Evolutionary conservation across 805 yeast genomes (phyloP).

Genomic region (Candida fluviatilis): DNA sequence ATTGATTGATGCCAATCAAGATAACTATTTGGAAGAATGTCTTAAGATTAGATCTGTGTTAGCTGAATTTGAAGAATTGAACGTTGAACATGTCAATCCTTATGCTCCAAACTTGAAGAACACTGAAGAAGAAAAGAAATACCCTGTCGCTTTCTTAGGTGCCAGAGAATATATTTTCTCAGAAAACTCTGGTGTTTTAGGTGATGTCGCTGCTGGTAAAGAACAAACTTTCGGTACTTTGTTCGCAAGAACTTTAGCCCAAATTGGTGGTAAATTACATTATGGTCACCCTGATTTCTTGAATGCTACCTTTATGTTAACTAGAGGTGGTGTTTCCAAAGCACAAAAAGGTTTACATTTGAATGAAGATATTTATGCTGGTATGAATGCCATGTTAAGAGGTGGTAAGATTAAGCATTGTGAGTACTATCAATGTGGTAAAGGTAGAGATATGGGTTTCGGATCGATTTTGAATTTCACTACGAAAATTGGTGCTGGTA

Average conservation of each 20-base stretch:
- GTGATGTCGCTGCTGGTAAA: conserved; percentile 85
- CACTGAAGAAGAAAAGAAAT: conserved; percentile 38
- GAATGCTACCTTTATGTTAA: conserved; percentile 71
- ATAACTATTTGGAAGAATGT: conserved; percentile 78
- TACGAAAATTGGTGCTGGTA: conserved; percentile 84
- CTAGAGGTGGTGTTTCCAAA: conserved; percentile 84
- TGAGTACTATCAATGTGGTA: conserved; percentile 82
- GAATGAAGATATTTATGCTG: conserved; percentile 85
- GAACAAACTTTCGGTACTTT: conserved; percentile 86
- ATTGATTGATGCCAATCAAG: conserved; percentile 80
- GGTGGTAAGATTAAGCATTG: conserved; percentile 85
- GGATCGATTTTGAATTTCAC: conserved; percentile 79
- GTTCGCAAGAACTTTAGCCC: conserved; percentile 77
- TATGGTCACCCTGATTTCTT: conserved; percentile 87
- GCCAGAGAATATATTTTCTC: conserved; percentile 82
- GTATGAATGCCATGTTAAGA: conserved; percentile 71
- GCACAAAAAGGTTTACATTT: conserved; percentile 80
- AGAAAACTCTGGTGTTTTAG: conserved; percentile 76
- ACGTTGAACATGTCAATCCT: conserved; percentile 67
- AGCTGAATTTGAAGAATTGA: conserved; percentile 69
- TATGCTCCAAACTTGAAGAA: conserved; percentile 70
- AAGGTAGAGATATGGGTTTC: conserved; percentile 82
- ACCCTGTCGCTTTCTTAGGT: conserved; percentile 79
- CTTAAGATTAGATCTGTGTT: conserved; percentile 70
- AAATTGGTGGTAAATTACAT: conserved; percentile 78